Conservation (phyloP, 805 yeast species). For the Wickerhamomyces queroliae region DNA sequence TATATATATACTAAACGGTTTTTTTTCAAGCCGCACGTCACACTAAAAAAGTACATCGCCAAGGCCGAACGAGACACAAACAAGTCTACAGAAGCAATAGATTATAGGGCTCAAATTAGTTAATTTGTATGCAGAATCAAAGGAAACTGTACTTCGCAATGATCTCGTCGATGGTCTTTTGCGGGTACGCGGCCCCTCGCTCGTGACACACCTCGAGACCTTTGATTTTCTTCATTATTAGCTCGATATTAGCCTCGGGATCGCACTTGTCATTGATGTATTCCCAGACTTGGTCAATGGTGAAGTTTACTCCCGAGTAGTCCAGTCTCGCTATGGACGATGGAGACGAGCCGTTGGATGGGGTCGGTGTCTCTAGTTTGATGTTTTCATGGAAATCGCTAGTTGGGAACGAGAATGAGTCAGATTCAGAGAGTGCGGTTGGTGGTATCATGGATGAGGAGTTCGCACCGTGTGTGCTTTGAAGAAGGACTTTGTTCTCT, state of each 20-base stretch:
- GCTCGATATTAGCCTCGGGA: conserved; percentile 46
- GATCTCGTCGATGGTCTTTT: conserved; percentile 35
- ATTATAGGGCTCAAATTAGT: too few relatives aligned
- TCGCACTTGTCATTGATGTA: conserved; percentile 51
- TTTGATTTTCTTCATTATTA: conserved; percentile 50
- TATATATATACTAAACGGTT: too few relatives aligned
- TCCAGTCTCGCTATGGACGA: conserved; percentile 15
- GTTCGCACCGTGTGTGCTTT: conserved; percentile 17
- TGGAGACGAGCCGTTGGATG: conserved; percentile 19
- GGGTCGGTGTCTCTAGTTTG: conserved; percentile 6
- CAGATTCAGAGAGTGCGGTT: conserved; percentile 10
- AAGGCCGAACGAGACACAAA: background rate
- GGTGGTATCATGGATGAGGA: background rate
- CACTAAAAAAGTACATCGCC: too few relatives aligned
- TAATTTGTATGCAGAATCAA: too few relatives aligned
- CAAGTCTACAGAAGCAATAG: too few relatives aligned
- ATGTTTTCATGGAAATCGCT: conserved; percentile 13
- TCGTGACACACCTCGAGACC: conserved; percentile 79
- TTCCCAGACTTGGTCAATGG: conserved; percentile 82
- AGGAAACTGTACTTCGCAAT: conserved; percentile 13
- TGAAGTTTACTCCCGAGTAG: conserved; percentile 38
- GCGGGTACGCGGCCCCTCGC: conserved; percentile 63
- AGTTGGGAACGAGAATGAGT: conserved; percentile 25
- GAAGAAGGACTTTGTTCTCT: conserved; percentile 54
- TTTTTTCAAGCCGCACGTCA: too few relatives aligned